Conservation (phyloP, 176 grass and related monocot genomes). For the Canna indica region DNA sequence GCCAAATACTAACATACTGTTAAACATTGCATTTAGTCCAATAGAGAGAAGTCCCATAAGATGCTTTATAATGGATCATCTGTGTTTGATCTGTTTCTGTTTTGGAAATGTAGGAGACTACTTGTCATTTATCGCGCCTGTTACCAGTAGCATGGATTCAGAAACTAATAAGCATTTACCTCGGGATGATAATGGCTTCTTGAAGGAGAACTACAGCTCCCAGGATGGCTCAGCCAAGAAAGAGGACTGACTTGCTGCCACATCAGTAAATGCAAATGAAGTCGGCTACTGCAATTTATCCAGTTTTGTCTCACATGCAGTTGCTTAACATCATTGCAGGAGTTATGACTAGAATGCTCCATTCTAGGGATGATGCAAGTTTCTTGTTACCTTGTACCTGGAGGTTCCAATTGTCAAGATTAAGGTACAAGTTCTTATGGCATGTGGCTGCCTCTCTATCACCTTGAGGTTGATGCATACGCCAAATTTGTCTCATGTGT, state of each 20-base stretch:
- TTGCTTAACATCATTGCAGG: not conserved
- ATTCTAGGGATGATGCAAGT: not conserved
- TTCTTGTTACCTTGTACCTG: not conserved
- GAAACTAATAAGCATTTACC: constrained; percentile 27
- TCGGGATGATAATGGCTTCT: constrained; percentile 69
- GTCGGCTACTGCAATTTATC: not conserved
- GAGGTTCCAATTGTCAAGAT: not conserved
- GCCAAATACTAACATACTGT: too few relatives aligned
- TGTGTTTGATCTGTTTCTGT: constrained; percentile 15
- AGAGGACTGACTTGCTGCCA: constrained; percentile 28
- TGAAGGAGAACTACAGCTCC: constrained; percentile 39
- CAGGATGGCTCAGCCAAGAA: constrained; percentile 24
- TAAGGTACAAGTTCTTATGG: not conserved
- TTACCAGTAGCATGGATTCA: constrained; percentile 32
- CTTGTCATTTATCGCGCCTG: constrained; percentile 46
- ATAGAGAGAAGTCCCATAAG: constrained; percentile 5
- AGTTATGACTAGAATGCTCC: not conserved
- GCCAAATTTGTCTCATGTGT: not conserved
- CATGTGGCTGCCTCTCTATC: not conserved
- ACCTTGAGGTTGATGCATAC: not conserved
- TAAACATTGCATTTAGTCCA: too few relatives aligned
- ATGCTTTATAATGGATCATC: constrained; percentile 12
- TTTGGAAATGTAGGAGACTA: constrained; percentile 49
- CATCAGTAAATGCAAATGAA: constrained; percentile 14
- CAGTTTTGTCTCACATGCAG: not conserved